Evolutionary conservation across 129 eudicot genomes (phyloP).

Genomic region (Ambrosia artemisiifolia): DNA sequence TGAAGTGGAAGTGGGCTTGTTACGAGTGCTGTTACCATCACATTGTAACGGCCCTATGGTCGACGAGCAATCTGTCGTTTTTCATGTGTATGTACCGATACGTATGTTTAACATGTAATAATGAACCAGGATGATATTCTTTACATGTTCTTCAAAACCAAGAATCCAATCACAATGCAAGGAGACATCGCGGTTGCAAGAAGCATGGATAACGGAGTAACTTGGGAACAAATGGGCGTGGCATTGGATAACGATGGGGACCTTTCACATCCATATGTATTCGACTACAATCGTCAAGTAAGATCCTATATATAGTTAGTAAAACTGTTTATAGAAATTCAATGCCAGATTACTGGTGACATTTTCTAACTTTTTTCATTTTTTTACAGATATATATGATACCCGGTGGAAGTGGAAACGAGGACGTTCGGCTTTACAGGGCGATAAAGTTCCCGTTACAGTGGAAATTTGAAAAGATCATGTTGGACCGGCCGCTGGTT

Average conservation of each 20-base stretch:
- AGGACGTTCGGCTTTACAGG: too few species aligned
- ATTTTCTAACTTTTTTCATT: too few species aligned
- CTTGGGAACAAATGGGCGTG: too few species aligned
- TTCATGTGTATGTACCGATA: background rate
- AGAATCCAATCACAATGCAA: conserved; percentile 73
- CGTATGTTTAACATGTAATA: background rate
- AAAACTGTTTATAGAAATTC: too few species aligned
- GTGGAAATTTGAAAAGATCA: too few species aligned
- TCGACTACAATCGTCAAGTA: conserved; percentile 66
- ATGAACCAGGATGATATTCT: conserved; percentile 63
- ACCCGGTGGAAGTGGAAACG: too few species aligned
- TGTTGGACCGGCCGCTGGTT: too few species aligned
- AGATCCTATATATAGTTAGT: conserved; percentile 1
- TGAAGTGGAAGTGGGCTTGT: background rate
- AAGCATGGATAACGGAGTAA: too few species aligned
- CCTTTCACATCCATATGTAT: conserved; percentile 86
- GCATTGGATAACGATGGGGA: too few species aligned
- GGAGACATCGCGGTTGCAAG: conserved; percentile 93
- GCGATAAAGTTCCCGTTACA: too few species aligned
- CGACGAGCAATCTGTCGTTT: background rate
- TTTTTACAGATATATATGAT: background rate
- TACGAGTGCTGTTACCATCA: background rate
- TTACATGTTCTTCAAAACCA: conserved; percentile 70
- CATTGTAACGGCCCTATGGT: background rate
- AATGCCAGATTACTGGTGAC: too few species aligned